Conservation (phyloP, 805 yeast genomes). For the Debaryomyces maramus region DNA sequence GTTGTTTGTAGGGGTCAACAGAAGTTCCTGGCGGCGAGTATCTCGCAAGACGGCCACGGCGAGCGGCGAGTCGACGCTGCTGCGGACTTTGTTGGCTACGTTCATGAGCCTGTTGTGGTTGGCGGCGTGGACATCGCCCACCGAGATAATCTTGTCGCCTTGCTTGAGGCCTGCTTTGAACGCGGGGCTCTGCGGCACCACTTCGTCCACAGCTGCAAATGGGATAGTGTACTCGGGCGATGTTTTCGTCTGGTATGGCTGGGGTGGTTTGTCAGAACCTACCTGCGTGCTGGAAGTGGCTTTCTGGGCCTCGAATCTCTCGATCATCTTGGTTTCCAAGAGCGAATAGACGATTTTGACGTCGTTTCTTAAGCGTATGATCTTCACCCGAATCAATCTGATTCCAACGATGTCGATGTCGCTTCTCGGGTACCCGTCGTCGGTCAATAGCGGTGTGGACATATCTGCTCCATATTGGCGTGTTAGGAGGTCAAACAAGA, state of each 20-base stretch:
- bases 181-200: constrained; percentile 59
- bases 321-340: constrained; percentile 47
- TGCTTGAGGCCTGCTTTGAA: constrained; percentile 47
- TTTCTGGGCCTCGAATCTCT: constrained; percentile 35
- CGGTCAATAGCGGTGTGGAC: constrained; percentile 61
- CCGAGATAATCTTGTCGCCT: constrained; percentile 54
- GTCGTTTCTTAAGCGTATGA: constrained; percentile 73
- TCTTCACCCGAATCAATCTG: constrained; percentile 59
- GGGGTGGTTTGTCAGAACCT: background rate
- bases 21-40: constrained; percentile 14
- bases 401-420: constrained; percentile 78
- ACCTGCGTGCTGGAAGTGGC: background rate
- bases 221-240: constrained; percentile 32
- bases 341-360: constrained; percentile 47
- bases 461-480: constrained; percentile 53
- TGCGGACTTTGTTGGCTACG: constrained; percentile 45
- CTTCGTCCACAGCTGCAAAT: constrained; percentile 55
- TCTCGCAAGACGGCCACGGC: constrained; percentile 34
- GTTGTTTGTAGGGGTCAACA: constrained; percentile 44
- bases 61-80: constrained; percentile 30
- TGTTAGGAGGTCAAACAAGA: constrained; percentile 43
- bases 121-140: constrained; percentile 55
- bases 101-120: constrained; percentile 53
- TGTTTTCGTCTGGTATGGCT: background rate
- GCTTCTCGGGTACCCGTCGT: constrained; percentile 82